These are phyloP conservation scores for Tylopilus vinaceipallidus DNA, from an alignment of 768 basidiomycete species.

Conservation along the genomic window DNA sequence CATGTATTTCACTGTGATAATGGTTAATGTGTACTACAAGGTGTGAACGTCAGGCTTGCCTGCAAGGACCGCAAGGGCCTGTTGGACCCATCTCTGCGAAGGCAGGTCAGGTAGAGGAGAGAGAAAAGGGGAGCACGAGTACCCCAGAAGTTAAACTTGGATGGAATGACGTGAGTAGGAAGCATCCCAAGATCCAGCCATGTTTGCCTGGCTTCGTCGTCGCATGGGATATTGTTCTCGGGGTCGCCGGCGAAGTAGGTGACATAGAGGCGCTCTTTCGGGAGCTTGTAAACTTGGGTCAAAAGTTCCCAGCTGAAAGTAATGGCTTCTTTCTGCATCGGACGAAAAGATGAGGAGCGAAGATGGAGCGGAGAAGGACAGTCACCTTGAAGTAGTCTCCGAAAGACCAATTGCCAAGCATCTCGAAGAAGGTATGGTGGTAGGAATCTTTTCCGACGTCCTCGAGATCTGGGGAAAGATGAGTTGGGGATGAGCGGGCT, in stretches of 20 bases:
- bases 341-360: conserved; percentile 6
- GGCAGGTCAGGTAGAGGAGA: conserved; percentile 1
- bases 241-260: conserved; percentile 97
- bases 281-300: conserved; percentile 84
- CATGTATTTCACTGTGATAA: conserved; percentile 82
- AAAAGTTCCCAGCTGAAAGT: conserved; percentile 92
- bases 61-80: conserved; percentile 97
- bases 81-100: conserved; percentile 93
- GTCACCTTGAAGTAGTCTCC: conserved; percentile 98
- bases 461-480: conserved; percentile 71
- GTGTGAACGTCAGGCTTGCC: conserved; percentile 38
- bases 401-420: conserved; percentile 99
- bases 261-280: conserved; percentile 90
- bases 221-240: conserved; percentile 81
- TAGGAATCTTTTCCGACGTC: conserved; percentile 99
- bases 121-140: conserved; percentile 24
- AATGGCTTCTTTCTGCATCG: conserved; percentile 83
- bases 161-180: conserved; percentile 88
- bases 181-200: conserved; percentile 90
- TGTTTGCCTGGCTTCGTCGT: conserved; percentile 80
- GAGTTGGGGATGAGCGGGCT: not conserved
- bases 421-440: conserved; percentile 98
- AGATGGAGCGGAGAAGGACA: not conserved
- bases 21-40: not conserved
- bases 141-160: conserved; percentile 99